Percentiles rank a stretch among this genome's conserved stretches.
phyloP scores from a whole-genome alignment of 108 stramenopile genomes.

The Fragilaria crotonensis region DNA sequence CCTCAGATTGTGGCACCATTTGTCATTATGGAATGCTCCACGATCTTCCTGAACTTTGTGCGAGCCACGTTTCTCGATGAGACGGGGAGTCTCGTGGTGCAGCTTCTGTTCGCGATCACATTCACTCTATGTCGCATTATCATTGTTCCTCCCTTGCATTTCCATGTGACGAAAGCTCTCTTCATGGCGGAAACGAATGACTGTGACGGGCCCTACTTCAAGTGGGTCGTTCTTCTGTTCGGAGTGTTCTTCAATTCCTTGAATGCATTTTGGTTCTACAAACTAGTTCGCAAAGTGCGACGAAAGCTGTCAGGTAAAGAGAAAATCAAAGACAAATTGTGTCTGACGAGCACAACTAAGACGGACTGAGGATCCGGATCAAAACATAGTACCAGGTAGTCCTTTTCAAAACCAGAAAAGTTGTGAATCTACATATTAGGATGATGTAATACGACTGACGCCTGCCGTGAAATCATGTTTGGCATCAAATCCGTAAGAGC shows the following conservation, averaged over 20 bases:
- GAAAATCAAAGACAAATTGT: slow-evolving; percentile 20
- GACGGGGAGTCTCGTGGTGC: slow-evolving; percentile 10
- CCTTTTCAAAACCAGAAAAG: too few species aligned
- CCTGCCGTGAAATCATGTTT: too few species aligned
- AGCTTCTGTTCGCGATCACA: slow-evolving; percentile 27
- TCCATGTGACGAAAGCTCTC: slow-evolving; percentile 10
- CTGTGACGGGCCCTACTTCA: slow-evolving; percentile 42
- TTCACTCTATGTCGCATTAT: slow-evolving; percentile 44
- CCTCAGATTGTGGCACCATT: slow-evolving; percentile 40
- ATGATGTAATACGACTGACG: too few species aligned
- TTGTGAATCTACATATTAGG: too few species aligned
- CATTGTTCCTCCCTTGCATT: slow-evolving; percentile 37
- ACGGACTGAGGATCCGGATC: background rate
- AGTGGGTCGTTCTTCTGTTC: slow-evolving; percentile 28
- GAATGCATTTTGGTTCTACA: slow-evolving; percentile 52
- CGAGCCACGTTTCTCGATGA: slow-evolving; percentile 14
- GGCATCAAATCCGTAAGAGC: too few species aligned
- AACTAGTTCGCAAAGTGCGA: slow-evolving; percentile 39
- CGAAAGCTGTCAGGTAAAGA: slow-evolving; percentile 47
- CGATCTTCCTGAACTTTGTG: slow-evolving; percentile 26
- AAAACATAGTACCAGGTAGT: too few species aligned
- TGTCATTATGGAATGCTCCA: slow-evolving; percentile 54
- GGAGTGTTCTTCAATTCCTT: slow-evolving; percentile 46
- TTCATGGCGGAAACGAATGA: slow-evolving; percentile 8
- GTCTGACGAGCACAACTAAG: background rate